Evolutionary conservation across 192 early-diverging fungal genomes (phyloP).

Genomic region (Backusella tuberculispora): DNA sequence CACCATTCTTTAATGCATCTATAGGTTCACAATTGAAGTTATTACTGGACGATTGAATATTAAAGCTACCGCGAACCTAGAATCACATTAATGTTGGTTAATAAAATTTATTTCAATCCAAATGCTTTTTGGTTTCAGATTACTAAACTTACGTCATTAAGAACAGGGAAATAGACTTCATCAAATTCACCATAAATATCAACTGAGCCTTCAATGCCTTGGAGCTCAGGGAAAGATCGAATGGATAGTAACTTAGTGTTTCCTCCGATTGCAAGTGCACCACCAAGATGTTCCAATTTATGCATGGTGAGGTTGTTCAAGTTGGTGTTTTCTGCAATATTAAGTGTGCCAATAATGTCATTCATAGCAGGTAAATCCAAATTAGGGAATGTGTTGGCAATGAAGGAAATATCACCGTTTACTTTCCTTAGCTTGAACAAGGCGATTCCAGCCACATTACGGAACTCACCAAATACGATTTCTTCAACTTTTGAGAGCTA

Average conservation of each 20-base stretch:
- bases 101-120: not conserved
- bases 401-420: slow-evolving; percentile 61
- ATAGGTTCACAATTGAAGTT: slow-evolving; percentile 51
- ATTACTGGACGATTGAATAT: slow-evolving; percentile 59
- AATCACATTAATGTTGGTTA: not conserved
- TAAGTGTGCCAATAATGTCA: slow-evolving; percentile 57
- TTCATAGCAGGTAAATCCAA: slow-evolving; percentile 51
- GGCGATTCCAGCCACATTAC: slow-evolving; percentile 52
- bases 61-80: slow-evolving; percentile 59
- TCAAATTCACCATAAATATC: slow-evolving; percentile 62
- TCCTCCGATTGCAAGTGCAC: slow-evolving; percentile 65
- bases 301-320: slow-evolving; percentile 61
- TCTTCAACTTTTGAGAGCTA: slow-evolving; percentile 19
- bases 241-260: slow-evolving; percentile 63
- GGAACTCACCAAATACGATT: slow-evolving; percentile 64
- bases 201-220: slow-evolving; percentile 59
- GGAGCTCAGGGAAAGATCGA: slow-evolving; percentile 58
- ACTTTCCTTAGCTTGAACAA: slow-evolving; percentile 50
- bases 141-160: slow-evolving; percentile 33
- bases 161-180: slow-evolving; percentile 54
- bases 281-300: slow-evolving; percentile 57
- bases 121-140: not conserved
- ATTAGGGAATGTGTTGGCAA: slow-evolving; percentile 59
- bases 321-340: slow-evolving; percentile 58
- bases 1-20: slow-evolving; percentile 27